phyloP scores from a whole-genome alignment of 108 stramenopile species.

The Pseudonitzschia pungens region DNA sequence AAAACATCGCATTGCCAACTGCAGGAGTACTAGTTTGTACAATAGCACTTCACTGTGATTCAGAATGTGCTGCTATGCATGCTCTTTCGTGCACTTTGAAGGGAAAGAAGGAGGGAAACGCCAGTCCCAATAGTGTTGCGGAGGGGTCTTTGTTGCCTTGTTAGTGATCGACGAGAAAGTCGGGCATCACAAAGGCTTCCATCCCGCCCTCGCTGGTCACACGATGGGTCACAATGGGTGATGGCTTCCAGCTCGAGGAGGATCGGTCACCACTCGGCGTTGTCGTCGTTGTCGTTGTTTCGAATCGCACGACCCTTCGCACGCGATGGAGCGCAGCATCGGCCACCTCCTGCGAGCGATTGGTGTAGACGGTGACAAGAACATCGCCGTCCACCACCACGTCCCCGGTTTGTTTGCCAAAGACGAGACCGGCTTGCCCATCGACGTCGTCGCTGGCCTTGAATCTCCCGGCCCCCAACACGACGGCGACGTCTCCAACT shows the following conservation, averaged over 20 bases:
- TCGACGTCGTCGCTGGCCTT: constrained; percentile 61
- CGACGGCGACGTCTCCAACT: constrained; percentile 55
- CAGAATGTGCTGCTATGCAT: too few relatives aligned
- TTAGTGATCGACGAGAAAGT: constrained; percentile 1
- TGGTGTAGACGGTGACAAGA: constrained; percentile 32
- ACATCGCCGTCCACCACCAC: constrained; percentile 48
- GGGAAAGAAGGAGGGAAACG: too few relatives aligned
- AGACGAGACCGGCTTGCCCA: constrained; percentile 58
- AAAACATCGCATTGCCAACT: too few relatives aligned
- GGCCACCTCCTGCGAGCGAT: constrained; percentile 6
- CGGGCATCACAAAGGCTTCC: constrained; percentile 2
- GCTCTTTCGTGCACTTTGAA: too few relatives aligned
- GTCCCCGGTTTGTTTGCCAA: constrained; percentile 56
- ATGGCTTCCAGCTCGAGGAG: not conserved
- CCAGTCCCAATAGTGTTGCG: too few relatives aligned
- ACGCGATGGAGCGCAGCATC: not conserved
- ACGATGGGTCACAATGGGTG: constrained; percentile 10
- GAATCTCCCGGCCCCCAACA: constrained; percentile 72
- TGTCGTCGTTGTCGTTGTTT: not conserved
- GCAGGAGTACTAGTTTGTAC: too few relatives aligned
- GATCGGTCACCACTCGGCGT: not conserved
- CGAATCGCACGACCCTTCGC: not conserved
- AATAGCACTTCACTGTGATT: too few relatives aligned
- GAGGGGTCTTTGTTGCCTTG: too few relatives aligned
- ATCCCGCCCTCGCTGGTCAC: constrained; percentile 9